phyloP scores from a whole-genome alignment of 2,329 filamentous ascomycete genomes.

The Aaosphaeria arxii region DNA sequence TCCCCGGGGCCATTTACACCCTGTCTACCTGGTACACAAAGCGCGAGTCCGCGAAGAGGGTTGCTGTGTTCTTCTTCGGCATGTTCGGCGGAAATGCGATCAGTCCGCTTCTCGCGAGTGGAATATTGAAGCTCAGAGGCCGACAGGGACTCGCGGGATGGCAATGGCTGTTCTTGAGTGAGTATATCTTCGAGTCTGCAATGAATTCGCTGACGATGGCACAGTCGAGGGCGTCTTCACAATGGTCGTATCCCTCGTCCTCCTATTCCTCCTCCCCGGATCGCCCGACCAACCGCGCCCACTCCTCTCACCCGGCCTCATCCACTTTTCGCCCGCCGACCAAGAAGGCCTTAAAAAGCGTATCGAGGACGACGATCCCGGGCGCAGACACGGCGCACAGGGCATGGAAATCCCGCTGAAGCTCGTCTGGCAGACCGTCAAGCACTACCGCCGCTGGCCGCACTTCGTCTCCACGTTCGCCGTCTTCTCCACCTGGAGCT shows the following conservation, averaged over 20 bases:
- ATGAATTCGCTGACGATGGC: not conserved
- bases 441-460: constrained; percentile 47
- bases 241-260: constrained; percentile 36
- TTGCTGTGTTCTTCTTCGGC: constrained; percentile 53
- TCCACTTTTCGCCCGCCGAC: constrained; percentile 37
- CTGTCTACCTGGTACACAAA: constrained; percentile 52
- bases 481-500: constrained; percentile 54
- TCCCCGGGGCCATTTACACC: constrained; percentile 51
- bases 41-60: constrained; percentile 45
- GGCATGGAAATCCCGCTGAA: constrained; percentile 37
- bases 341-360: constrained; percentile 32
- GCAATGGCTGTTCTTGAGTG: constrained; percentile 53
- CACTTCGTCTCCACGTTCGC: constrained; percentile 48
- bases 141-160: constrained; percentile 44
- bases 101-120: constrained; percentile 49
- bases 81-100: constrained; percentile 53
- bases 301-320: constrained; percentile 38
- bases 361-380: constrained; percentile 33
- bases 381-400: constrained; percentile 31
- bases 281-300: constrained; percentile 42
- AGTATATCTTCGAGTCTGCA: constrained; percentile 2
- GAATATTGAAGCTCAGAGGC: constrained; percentile 46
- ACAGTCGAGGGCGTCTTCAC: constrained; percentile 47
- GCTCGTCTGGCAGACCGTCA: constrained; percentile 45
- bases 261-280: constrained; percentile 45